Conservation (phyloP, 371 early-diverging fungal genomes). For the Mortierella sp. region DNA sequence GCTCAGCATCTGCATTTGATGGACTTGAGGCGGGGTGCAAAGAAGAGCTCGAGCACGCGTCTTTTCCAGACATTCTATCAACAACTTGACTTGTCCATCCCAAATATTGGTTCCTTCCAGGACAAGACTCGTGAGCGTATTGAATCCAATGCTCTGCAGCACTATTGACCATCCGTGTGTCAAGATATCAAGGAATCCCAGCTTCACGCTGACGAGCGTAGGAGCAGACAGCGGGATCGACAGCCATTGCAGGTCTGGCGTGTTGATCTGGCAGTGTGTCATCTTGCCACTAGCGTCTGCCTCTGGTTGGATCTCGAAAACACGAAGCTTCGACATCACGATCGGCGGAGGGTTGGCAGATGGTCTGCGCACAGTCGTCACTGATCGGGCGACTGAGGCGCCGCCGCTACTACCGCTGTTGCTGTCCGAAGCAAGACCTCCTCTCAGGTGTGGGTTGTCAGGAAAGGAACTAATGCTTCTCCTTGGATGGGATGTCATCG, state of each 20-base stretch:
- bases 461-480: background rate
- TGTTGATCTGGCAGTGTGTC: slow-evolving; percentile 23
- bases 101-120: slow-evolving; percentile 22
- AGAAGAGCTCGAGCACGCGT: background rate
- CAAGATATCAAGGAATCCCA: slow-evolving; percentile 24
- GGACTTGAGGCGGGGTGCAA: background rate
- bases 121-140: background rate
- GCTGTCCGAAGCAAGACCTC: too few species aligned
- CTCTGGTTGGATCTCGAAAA: slow-evolving; percentile 11
- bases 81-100: slow-evolving; percentile 8
- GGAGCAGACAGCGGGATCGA: slow-evolving; percentile 24
- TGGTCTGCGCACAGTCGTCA: background rate
- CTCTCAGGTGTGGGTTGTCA: too few species aligned
- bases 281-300: slow-evolving; percentile 7
- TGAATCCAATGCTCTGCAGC: slow-evolving; percentile 17
- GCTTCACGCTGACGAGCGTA: background rate
- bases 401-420: background rate
- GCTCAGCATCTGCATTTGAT: background rate
- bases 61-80: slow-evolving; percentile 7
- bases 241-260: slow-evolving; percentile 26
- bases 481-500: background rate
- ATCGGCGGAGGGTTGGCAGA: background rate
- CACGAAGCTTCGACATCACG: slow-evolving; percentile 16
- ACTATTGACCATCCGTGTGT: slow-evolving; percentile 25
- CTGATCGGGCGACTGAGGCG: background rate